Percentiles rank a stretch among this genome's conserved stretches.
phyloP scores from a whole-genome alignment of 2,329 filamentous ascomycete species.

The Malbranchea zuffiana region DNA sequence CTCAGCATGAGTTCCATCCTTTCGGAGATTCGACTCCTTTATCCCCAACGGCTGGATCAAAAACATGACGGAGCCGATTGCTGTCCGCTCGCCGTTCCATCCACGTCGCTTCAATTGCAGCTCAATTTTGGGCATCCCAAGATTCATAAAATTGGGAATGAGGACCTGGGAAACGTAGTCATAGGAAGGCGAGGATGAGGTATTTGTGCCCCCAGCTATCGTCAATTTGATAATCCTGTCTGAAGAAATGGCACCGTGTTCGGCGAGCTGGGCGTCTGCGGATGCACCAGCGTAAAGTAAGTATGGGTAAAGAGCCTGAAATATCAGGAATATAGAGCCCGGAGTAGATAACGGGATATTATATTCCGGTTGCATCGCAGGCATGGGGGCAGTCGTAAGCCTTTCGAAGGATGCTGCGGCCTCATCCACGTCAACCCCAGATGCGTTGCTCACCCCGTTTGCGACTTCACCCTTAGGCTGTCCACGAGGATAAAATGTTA shows the following conservation, averaged over 20 bases:
- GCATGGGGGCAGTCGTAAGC: not conserved
- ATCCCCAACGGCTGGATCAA: slow-evolving; percentile 34
- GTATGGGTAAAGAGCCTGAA: slow-evolving; percentile 51
- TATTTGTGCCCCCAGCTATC: slow-evolving; percentile 50
- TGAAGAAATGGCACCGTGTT: slow-evolving; percentile 3
- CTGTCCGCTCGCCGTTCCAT: slow-evolving; percentile 41
- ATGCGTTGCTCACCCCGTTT: not conserved
- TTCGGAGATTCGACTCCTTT: not conserved
- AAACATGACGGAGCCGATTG: slow-evolving; percentile 42
- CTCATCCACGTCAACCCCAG: not conserved
- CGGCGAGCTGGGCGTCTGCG: slow-evolving; percentile 3
- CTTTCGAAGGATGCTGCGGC: not conserved
- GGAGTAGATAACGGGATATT: slow-evolving; percentile 38
- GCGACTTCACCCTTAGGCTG: not conserved
- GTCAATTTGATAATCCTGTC: slow-evolving; percentile 27
- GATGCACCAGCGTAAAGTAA: slow-evolving; percentile 37
- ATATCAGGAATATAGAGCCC: slow-evolving; percentile 45
- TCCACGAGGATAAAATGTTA: slow-evolving; percentile 25
- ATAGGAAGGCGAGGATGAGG: slow-evolving; percentile 43
- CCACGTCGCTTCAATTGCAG: slow-evolving; percentile 39
- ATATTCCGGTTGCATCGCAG: slow-evolving; percentile 23
- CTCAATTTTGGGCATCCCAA: slow-evolving; percentile 41
- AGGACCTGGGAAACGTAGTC: slow-evolving; percentile 49
- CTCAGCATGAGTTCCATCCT: not conserved
- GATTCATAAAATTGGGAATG: slow-evolving; percentile 40